Evolutionary conservation across 352 stramenopile genomes (phyloP).

Genomic region (Phytopythium delawarense): DNA sequence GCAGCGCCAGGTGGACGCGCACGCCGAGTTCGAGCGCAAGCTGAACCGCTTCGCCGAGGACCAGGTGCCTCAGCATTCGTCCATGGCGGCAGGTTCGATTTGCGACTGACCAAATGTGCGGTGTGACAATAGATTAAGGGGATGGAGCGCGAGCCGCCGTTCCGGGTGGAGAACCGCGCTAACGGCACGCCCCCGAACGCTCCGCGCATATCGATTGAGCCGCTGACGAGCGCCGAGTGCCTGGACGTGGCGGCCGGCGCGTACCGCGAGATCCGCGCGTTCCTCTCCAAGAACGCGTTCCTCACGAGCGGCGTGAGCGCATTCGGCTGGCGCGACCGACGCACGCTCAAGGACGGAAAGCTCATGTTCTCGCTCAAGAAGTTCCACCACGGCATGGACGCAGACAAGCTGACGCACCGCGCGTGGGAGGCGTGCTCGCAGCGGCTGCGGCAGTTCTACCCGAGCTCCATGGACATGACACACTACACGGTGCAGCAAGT

Average conservation of each 20-base stretch:
- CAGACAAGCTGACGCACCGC: conserved; percentile 22
- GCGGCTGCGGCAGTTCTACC: conserved; percentile 38
- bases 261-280: conserved; percentile 39
- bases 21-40: conserved; percentile 37
- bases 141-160: not conserved
- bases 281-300: conserved; percentile 36
- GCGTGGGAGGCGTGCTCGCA: conserved; percentile 29
- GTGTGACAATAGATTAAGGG: conserved; percentile 5
- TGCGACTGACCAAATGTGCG: not conserved
- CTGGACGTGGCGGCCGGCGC: conserved; percentile 26
- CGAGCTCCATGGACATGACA: conserved; percentile 36
- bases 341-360: conserved; percentile 29
- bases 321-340: conserved; percentile 53
- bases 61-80: conserved; percentile 5
- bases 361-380: conserved; percentile 63
- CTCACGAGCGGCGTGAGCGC: conserved; percentile 42
- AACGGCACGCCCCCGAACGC: not conserved
- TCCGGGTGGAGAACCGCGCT: not conserved
- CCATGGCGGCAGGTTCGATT: not conserved
- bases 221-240: conserved; percentile 36
- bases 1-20: conserved; percentile 31
- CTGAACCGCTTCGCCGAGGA: conserved; percentile 30
- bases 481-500: conserved; percentile 41
- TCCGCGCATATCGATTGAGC: conserved; percentile 9
- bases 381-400: conserved; percentile 28